A percentile compares a stretch with the other conserved stretches of the same genome.
Conservation (phyloP, 345 rosid species). For the Eucalyptus sideroxylon region DNA sequence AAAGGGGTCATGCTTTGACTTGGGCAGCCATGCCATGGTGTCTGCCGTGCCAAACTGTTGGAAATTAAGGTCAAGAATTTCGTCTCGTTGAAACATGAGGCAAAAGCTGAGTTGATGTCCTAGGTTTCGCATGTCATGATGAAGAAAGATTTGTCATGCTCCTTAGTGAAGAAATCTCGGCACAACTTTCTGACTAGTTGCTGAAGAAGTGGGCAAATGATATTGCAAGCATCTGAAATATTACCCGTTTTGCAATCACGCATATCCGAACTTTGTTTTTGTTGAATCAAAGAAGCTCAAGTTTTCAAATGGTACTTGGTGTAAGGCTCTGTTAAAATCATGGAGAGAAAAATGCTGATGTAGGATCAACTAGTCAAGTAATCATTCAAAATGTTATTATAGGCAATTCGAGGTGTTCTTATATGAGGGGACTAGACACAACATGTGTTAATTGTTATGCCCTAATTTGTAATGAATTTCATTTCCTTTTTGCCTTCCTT, state of each 20-base stretch:
- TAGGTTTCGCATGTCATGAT: background rate
- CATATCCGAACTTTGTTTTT: too few relatives aligned
- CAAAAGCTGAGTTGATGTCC: background rate
- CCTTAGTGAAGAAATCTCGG: background rate
- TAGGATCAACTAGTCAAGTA: background rate
- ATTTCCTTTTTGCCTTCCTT: background rate
- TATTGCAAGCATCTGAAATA: background rate
- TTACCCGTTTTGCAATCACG: background rate
- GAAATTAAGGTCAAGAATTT: background rate
- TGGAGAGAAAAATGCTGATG: background rate
- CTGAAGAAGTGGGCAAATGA: background rate
- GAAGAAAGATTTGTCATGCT: background rate
- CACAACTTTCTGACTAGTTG: background rate
- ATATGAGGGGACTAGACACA: background rate
- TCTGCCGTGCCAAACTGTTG: background rate
- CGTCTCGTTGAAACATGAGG: background rate
- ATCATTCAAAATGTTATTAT: background rate
- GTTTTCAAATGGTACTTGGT: background rate
- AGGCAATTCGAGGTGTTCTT: background rate
- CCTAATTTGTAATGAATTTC: background rate
- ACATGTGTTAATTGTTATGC: background rate
- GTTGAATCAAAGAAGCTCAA: background rate
- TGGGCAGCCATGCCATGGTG: background rate
- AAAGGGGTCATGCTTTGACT: background rate
- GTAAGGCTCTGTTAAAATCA: background rate